These are phyloP conservation scores for Crinitomyces ghanaensis DNA, from an alignment of 805 yeast genomes.

Conservation along the genomic window DNA sequence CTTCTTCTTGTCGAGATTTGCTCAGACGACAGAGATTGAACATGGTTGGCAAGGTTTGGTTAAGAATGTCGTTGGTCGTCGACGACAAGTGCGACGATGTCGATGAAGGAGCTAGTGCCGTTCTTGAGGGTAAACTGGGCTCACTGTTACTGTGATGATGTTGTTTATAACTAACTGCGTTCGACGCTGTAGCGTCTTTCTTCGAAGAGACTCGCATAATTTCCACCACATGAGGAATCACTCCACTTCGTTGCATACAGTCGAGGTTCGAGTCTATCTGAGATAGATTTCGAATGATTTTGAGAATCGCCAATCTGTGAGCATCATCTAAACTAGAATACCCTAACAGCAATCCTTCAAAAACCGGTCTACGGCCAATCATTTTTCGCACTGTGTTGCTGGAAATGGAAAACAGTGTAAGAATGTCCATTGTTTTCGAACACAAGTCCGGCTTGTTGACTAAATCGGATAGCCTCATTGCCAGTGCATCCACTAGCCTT, in stretches of 20 bases:
- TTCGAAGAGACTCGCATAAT: slow-evolving; percentile 19
- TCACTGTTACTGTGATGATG: no score
- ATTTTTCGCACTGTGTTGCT: slow-evolving; percentile 33
- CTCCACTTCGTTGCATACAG: slow-evolving; percentile 25
- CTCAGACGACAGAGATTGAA: slow-evolving; percentile 43
- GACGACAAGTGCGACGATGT: no score
- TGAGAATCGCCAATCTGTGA: slow-evolving; percentile 33
- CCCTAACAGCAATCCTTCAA: slow-evolving; percentile 26
- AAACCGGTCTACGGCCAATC: slow-evolving; percentile 20
- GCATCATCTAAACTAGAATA: slow-evolving; percentile 16
- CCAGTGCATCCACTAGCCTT: slow-evolving; percentile 31
- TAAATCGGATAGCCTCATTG: slow-evolving; percentile 27
- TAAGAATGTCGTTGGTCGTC: slow-evolving; percentile 34
- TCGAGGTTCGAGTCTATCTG: slow-evolving; percentile 20
- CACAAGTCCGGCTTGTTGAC: slow-evolving; percentile 12
- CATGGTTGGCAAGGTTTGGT: slow-evolving; percentile 36
- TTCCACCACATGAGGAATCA: slow-evolving; percentile 34
- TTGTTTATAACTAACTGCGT: slow-evolving; percentile 19
- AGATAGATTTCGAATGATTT: slow-evolving; percentile 30
- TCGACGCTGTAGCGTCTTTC: slow-evolving; percentile 10
- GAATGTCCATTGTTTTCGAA: slow-evolving; percentile 30
- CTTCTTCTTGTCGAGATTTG: slow-evolving; percentile 33
- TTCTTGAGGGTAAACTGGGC: no score
- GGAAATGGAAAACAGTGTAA: slow-evolving; percentile 34
- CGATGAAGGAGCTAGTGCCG: no score